A percentile compares a stretch with the other conserved stretches of the same genome.
Evolutionary conservation across 1,139 yeast genomes (phyloP).

Genomic region (Geotrichum phurueaensis): DNA sequence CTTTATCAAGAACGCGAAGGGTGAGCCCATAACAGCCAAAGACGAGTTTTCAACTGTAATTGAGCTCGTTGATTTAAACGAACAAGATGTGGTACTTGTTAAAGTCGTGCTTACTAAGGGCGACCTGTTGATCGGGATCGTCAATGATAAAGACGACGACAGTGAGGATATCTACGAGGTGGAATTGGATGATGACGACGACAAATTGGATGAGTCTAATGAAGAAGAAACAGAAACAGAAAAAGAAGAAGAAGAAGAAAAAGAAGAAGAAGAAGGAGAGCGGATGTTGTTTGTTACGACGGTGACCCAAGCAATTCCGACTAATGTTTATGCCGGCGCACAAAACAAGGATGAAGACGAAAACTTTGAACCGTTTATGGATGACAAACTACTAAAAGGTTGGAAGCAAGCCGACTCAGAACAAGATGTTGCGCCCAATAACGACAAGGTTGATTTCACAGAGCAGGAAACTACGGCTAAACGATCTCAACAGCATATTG

Average conservation of each 20-base stretch:
- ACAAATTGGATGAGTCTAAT: constrained; percentile 1
- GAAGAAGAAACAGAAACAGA: too few species aligned
- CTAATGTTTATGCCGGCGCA: neutral
- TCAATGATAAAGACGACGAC: constrained; percentile 14
- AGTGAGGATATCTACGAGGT: neutral
- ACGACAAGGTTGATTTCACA: neutral
- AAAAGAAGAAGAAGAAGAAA: constrained; percentile 11
- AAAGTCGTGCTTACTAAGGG: constrained; percentile 20
- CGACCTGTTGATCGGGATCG: constrained; percentile 18
- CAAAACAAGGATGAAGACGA: neutral
- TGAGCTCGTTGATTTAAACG: constrained; percentile 21
- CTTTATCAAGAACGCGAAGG: constrained; percentile 16
- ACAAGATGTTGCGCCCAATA: neutral
- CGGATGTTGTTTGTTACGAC: neutral
- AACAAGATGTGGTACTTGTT: constrained; percentile 19
- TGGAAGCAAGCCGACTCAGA: neutral
- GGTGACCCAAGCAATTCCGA: neutral
- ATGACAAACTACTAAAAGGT: neutral
- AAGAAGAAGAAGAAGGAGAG: constrained; percentile 11
- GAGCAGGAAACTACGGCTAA: neutral
- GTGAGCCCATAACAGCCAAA: constrained; percentile 18
- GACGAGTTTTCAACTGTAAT: constrained; percentile 22
- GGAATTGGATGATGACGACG: neutral
- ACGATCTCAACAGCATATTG: neutral
- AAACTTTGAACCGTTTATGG: neutral